These are phyloP conservation scores for Trichosporon sp. DNA, from an alignment of 1,284 basidiomycete genomes.

Conservation along the genomic window DNA sequence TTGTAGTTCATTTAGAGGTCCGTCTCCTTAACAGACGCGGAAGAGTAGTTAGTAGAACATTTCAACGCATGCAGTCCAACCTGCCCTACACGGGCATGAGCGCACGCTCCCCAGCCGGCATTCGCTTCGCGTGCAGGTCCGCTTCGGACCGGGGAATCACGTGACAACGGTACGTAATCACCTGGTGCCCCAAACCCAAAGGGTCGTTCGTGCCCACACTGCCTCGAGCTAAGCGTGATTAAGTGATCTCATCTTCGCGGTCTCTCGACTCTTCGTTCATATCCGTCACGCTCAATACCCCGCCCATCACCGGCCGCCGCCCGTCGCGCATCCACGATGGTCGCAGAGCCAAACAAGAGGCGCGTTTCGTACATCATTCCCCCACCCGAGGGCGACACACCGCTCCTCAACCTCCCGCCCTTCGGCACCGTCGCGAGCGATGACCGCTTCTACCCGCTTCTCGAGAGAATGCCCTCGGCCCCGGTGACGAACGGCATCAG, in stretches of 20 bases:
- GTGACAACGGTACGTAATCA: background rate
- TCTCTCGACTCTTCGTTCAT: background rate
- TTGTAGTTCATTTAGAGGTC: slow-evolving; percentile 4
- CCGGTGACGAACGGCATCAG: slow-evolving; percentile 17
- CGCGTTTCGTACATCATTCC: slow-evolving; percentile 84
- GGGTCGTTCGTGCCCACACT: background rate
- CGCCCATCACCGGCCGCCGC: background rate
- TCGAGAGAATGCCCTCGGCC: slow-evolving; percentile 49
- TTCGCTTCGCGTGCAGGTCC: background rate
- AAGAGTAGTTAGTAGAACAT: background rate
- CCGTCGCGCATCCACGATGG: background rate
- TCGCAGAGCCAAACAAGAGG: slow-evolving; percentile 36
- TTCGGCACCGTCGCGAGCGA: slow-evolving; percentile 52
- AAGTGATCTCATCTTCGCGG: background rate
- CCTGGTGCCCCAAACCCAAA: slow-evolving; percentile 2
- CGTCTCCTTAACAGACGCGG: background rate
- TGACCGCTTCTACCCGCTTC: slow-evolving; percentile 58
- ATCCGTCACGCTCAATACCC: background rate
- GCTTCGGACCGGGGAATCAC: background rate
- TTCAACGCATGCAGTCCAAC: slow-evolving; percentile 1
- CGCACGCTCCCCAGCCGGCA: background rate
- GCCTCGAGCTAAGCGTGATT: background rate
- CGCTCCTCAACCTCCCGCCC: slow-evolving; percentile 66
- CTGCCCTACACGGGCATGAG: background rate
- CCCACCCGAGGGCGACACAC: slow-evolving; percentile 55